These are phyloP conservation scores for Leccinum subtestaceum DNA, from an alignment of 768 basidiomycete species.

Conservation along the genomic window DNA sequence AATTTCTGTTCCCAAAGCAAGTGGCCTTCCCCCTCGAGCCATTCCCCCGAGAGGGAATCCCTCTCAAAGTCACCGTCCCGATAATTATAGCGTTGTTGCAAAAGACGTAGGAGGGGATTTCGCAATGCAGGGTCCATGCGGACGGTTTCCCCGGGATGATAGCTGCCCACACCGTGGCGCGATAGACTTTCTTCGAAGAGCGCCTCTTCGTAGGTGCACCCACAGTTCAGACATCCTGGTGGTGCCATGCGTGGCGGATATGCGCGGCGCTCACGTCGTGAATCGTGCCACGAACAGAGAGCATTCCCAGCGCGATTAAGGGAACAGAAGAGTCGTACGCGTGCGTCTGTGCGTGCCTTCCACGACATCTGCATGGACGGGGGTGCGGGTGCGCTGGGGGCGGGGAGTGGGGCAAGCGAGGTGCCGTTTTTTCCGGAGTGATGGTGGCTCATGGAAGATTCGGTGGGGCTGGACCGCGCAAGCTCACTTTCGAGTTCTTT, in stretches of 20 bases:
- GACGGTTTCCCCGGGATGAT: conserved; percentile 79
- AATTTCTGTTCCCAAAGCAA: conserved; percentile 60
- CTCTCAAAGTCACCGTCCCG: conserved; percentile 85
- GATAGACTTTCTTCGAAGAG: conserved; percentile 84
- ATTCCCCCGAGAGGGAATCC: conserved; percentile 58
- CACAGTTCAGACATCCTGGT: conserved; percentile 75
- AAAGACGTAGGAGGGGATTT: conserved; percentile 71
- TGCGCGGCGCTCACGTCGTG: conserved; percentile 74
- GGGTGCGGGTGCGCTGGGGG: conserved; percentile 35
- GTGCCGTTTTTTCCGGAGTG: conserved; percentile 5
- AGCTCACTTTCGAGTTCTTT: conserved; percentile 48
- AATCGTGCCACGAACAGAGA: conserved; percentile 88
- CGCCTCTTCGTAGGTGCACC: conserved; percentile 80
- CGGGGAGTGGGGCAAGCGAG: conserved; percentile 15
- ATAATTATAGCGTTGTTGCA: conserved; percentile 73
- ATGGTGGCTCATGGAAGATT: conserved; percentile 21
- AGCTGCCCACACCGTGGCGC: conserved; percentile 77
- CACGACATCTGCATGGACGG: conserved; percentile 53
- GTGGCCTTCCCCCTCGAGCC: conserved; percentile 67
- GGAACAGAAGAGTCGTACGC: conserved; percentile 70
- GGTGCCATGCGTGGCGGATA: conserved; percentile 82
- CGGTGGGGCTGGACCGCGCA: conserved; percentile 30
- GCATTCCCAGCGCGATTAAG: conserved; percentile 87
- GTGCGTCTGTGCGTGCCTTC: conserved; percentile 71
- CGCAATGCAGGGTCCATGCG: conserved; percentile 87